Evolutionary conservation across 169 alveolate species (phyloP), one percentile per base, ranked within the genome.

Genomic region (Cryptosporidium andersoni): DNA sequence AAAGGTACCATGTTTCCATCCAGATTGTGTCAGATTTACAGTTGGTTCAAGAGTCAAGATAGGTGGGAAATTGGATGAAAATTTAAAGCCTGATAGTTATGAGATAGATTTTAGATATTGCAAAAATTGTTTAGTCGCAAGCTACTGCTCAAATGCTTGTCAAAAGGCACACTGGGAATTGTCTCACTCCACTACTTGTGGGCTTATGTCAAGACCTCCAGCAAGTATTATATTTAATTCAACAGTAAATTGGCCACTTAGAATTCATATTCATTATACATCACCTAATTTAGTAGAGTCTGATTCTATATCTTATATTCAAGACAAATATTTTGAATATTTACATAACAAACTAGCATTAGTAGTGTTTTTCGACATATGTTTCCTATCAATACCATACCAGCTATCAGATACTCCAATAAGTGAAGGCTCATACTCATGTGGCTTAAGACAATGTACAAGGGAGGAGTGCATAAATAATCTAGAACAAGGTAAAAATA

Each of bases 201-300:
- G 85, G 25, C 48, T 74, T 45, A 74, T 74, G 85, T 39, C 85
- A 9, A 68, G 55, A 25, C 85, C 85, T 11, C 85, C 85, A 40
- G 62, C 58, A 74, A 43, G 68, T 0, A 25, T 74, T 8, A 45
- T 74, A 58, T 74, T 74, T 58, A 74, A 74, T 74, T 74, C 85
- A 42, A 74, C 85, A 42, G 85, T 74, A 37, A 74, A 74, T 58
- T 74, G 85, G 85, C 85, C 85, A 56, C 40, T 74, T 14, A 74
- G 74, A 40, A 1, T 74, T 25, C 85, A 74, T 60, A 34, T 74
- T 58, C 85, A 74, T 60, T 58, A 58, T 16, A 74, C 74, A n/a
- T 58, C 39, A 1, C 48, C 55, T 9, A 58, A 62, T 14, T 8
- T 74, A 47, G 42, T 74, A 51, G 85, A 74, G 34, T 34, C 85